phyloP scores from a whole-genome alignment of 164 flowering plant genomes.

The Kalanchoe fedtschenkoi region DNA sequence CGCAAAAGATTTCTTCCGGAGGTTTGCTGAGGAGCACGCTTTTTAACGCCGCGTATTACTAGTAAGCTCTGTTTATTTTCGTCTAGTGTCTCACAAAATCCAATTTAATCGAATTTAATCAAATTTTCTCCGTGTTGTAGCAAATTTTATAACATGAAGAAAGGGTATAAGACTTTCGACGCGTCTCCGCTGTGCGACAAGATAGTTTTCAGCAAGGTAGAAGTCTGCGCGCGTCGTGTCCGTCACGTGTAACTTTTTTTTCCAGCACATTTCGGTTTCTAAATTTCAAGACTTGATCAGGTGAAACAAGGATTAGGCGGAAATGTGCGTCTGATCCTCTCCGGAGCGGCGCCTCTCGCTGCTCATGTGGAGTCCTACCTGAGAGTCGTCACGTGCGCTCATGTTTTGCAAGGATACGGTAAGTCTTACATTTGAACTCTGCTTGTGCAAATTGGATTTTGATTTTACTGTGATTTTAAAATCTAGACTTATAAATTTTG shows the following conservation, averaged over 20 bases:
- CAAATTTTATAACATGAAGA: slow-evolving; percentile 52
- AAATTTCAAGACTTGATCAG: slow-evolving; percentile 22
- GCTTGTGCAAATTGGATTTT: background rate
- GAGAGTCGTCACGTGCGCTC: slow-evolving; percentile 76
- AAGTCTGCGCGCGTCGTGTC: background rate
- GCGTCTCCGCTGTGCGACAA: slow-evolving; percentile 76
- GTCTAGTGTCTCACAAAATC: background rate
- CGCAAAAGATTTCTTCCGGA: slow-evolving; percentile 59
- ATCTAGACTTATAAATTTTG: background rate
- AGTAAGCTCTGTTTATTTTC: slow-evolving; percentile 40
- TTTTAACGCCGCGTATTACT: slow-evolving; percentile 60
- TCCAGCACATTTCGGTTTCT: background rate
- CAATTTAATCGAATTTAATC: background rate
- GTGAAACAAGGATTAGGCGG: slow-evolving; percentile 91
- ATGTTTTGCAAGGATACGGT: slow-evolving; percentile 98
- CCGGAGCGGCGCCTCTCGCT: slow-evolving; percentile 96
- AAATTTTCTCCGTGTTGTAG: slow-evolving; percentile 33
- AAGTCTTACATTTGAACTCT: no score
- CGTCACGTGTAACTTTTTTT: background rate
- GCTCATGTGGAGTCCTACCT: slow-evolving; percentile 68
- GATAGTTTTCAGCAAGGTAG: slow-evolving; percentile 78
- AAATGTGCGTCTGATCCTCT: slow-evolving; percentile 65
- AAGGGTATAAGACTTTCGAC: slow-evolving; percentile 49
- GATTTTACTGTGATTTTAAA: background rate
- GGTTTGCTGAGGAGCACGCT: slow-evolving; percentile 47